These are phyloP conservation scores for Lentinula aciculospora DNA, from an alignment of 768 basidiomycete species.

Conservation along the genomic window DNA sequence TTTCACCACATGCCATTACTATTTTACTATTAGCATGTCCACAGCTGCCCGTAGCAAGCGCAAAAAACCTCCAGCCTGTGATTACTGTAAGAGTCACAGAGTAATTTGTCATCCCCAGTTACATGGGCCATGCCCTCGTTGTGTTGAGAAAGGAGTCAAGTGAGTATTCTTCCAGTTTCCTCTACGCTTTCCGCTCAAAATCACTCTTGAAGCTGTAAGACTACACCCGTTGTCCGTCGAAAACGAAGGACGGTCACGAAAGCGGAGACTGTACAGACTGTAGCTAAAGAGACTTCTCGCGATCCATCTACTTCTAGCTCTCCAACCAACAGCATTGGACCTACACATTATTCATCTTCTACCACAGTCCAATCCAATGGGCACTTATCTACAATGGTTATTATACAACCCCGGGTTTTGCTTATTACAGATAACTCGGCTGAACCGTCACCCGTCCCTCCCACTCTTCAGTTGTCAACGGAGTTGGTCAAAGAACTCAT, in stretches of 20 bases:
- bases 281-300: not conserved
- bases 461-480: not conserved
- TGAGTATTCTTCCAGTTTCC: not conserved
- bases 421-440: not conserved
- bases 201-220: conserved; percentile 8
- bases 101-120: conserved; percentile 8
- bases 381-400: not conserved
- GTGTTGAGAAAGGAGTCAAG: conserved; percentile 10
- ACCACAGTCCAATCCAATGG: not conserved
- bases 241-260: conserved; percentile 6
- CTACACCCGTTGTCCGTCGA: conserved; percentile 5
- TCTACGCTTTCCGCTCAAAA: not conserved
- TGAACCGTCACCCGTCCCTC: not conserved
- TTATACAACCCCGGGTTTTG: not conserved
- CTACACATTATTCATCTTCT: not conserved
- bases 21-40: too few relatives aligned
- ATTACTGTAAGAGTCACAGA: conserved; percentile 8
- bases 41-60: not conserved
- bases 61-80: conserved; percentile 9
- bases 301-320: not conserved
- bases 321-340: not conserved
- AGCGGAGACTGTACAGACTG: not conserved
- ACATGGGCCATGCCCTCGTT: conserved; percentile 10
- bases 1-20: not conserved
- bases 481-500: conserved; percentile 1